phyloP scores from a whole-genome alignment of 2,329 filamentous ascomycete species.

The Ophiocordyceps unilateralis region DNA sequence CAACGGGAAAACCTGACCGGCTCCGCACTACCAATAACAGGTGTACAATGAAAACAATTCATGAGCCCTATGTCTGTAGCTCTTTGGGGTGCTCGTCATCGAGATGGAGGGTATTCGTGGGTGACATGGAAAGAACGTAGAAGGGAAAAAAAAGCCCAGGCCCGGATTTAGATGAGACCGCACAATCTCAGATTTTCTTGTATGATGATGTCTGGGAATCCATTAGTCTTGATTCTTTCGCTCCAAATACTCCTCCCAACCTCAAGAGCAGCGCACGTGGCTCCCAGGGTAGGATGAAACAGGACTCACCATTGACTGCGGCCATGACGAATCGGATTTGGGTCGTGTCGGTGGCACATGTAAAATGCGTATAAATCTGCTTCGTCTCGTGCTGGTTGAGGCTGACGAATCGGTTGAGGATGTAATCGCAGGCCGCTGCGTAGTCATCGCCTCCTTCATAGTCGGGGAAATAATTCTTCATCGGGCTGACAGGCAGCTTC shows the following conservation, averaged over 20 bases:
- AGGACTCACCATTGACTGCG: conserved; percentile 75
- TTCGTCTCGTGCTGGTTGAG: conserved; percentile 98
- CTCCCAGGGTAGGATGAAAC: conserved; percentile 26
- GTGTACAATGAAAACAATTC: conserved; percentile 16
- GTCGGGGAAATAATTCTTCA: conserved; percentile 79
- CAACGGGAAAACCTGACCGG: not conserved
- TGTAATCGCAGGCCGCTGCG: conserved; percentile 91
- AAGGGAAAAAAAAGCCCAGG: conserved; percentile 8
- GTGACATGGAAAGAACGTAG: conserved; percentile 8
- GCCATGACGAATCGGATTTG: conserved; percentile 99
- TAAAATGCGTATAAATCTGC: conserved; percentile 99
- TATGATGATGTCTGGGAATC: conserved; percentile 79
- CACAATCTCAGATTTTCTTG: conserved; percentile 97
- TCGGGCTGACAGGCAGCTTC: conserved; percentile 67
- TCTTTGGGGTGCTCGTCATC: conserved; percentile 20
- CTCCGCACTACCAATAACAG: conserved; percentile 7
- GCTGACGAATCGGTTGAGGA: conserved; percentile 94
- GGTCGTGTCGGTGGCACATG: conserved; percentile 94
- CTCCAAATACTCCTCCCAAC: too few species aligned
- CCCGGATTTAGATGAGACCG: conserved; percentile 65
- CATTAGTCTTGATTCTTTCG: not conserved
- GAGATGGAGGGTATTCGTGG: conserved; percentile 25
- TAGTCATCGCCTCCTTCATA: conserved; percentile 96
- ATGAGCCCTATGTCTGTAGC: conserved; percentile 21
- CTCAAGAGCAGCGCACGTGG: not conserved